Base-by-base conservation (phyloP, 1,284 basidiomycete species). In the Tranzscheliella williamsii region DNA sequence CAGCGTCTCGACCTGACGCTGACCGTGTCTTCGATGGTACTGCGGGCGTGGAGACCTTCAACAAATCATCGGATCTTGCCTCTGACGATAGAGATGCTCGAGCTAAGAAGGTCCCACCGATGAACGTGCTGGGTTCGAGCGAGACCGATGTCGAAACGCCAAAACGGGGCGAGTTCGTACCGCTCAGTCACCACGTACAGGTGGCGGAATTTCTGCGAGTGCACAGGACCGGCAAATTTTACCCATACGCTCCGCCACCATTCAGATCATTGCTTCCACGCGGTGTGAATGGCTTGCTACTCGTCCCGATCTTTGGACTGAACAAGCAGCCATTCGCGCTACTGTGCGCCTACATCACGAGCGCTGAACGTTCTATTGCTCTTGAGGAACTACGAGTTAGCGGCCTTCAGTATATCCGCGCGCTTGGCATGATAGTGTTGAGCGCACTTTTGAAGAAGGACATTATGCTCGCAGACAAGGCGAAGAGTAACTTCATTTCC, bases 381-480 rank as follows among this genome's bases (percentile, higher is more conserved):
- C 93, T 70, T 89, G 95, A 80, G 89, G 72, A 76, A 44, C 40
- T 75, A 18, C 57, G 68, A 29, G 71, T 91, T 0, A 91, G 92
- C 73, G 92, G 94, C 68, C 79, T 94, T 24, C 93, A 92, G 36
- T 95, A 94, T 78, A 78, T 95, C 36, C 85, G 92, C 38, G 90
- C 90, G 13, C 81, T 82, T 83, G 91, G 92, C 39, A 91, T 95
- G 40, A 94, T 96, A 65, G 93, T 96, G 50, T 82, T 97, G 27
- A 91, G 90, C 37, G 91, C 92, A 11, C 91, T 95, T 5, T 83
- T 95, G 34, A 92, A 94, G 78, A 84, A 91, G 43, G 82, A 91
- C 30, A 94, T 96, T 87, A 87, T 91, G 38, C 82, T 95, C 11
- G 93, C 93, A 3, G 93, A 96, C 78, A 93, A 95, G 76, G 88